Conservation (phyloP, 768 basidiomycete species). For the Tylopilus plumbeoviolaceoides region DNA sequence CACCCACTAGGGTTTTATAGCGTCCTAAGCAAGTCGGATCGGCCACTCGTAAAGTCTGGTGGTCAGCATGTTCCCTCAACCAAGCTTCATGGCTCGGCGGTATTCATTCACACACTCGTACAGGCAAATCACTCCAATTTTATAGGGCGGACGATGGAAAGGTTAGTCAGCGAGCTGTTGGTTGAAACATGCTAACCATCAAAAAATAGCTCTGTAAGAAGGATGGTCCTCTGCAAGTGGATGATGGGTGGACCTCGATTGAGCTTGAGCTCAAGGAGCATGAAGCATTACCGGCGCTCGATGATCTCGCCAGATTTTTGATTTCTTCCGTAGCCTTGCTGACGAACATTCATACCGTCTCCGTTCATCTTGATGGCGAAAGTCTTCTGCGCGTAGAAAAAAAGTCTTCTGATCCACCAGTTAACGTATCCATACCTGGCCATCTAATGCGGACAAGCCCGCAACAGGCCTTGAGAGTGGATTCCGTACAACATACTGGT, state of each 20-base stretch:
- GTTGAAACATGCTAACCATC: neutral
- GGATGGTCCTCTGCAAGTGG: neutral
- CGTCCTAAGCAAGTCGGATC: constrained; percentile 15
- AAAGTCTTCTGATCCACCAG: neutral
- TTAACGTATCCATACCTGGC: neutral
- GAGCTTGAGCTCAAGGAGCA: constrained; percentile 8
- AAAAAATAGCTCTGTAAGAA: constrained; percentile 2
- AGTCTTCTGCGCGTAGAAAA: constrained; percentile 2
- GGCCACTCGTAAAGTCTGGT: constrained; percentile 7
- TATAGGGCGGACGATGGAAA: constrained; percentile 5
- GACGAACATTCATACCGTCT: neutral
- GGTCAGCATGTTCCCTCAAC: neutral
- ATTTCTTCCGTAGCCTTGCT: constrained; percentile 13
- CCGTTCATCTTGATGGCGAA: neutral
- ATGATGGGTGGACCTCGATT: constrained; percentile 1
- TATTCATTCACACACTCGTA: neutral
- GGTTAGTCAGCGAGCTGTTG: neutral
- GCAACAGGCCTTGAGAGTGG: neutral
- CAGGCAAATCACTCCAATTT: constrained; percentile 17
- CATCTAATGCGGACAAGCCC: neutral
- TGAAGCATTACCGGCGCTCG: constrained; percentile 4
- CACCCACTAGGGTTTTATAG: constrained; percentile 14
- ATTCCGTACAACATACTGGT: constrained; percentile 10
- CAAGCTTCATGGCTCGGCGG: neutral
- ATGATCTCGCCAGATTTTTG: constrained; percentile 9